phyloP scores from a whole-genome alignment of 345 rosid genomes.

The Brassica incana region DNA sequence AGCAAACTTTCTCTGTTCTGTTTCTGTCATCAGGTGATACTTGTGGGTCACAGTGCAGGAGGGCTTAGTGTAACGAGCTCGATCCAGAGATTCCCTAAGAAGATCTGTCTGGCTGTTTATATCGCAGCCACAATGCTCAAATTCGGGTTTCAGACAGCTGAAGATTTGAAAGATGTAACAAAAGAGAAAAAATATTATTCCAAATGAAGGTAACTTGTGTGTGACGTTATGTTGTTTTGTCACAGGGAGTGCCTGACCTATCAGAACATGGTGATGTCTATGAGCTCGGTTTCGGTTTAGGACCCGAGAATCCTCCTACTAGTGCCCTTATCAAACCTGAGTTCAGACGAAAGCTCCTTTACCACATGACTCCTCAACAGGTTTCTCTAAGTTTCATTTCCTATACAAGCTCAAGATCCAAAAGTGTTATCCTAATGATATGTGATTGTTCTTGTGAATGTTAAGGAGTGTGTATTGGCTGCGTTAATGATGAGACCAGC shows the following conservation, averaged over 20 bases:
- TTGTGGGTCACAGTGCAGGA: slow-evolving; percentile 95
- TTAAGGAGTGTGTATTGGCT: slow-evolving; percentile 73
- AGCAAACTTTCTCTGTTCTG: slow-evolving; percentile 23
- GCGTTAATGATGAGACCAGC: slow-evolving; percentile 74
- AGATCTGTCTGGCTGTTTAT: slow-evolving; percentile 64
- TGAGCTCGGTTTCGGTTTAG: slow-evolving; percentile 67
- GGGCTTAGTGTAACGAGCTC: slow-evolving; percentile 78
- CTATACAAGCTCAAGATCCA: neutral
- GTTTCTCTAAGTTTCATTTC: slow-evolving; percentile 41
- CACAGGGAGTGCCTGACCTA: slow-evolving; percentile 80
- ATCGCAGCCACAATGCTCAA: slow-evolving; percentile 84
- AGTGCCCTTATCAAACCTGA: slow-evolving; percentile 59
- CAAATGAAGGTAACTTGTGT: slow-evolving; percentile 23
- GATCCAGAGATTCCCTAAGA: slow-evolving; percentile 53
- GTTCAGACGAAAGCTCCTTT: slow-evolving; percentile 57
- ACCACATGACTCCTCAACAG: slow-evolving; percentile 72
- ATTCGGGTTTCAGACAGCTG: slow-evolving; percentile 51
- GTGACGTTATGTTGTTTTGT: slow-evolving; percentile 25
- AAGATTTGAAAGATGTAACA: slow-evolving; percentile 64
- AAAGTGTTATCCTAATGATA: neutral
- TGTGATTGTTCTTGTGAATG: neutral
- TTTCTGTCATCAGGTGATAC: slow-evolving; percentile 55
- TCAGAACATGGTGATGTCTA: slow-evolving; percentile 70
- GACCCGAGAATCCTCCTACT: slow-evolving; percentile 73
- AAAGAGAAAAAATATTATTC: neutral